Base-by-base conservation (phyloP, 1,284 basidiomycete genomes). In the Sanguinoderma infundibulare region DNA sequence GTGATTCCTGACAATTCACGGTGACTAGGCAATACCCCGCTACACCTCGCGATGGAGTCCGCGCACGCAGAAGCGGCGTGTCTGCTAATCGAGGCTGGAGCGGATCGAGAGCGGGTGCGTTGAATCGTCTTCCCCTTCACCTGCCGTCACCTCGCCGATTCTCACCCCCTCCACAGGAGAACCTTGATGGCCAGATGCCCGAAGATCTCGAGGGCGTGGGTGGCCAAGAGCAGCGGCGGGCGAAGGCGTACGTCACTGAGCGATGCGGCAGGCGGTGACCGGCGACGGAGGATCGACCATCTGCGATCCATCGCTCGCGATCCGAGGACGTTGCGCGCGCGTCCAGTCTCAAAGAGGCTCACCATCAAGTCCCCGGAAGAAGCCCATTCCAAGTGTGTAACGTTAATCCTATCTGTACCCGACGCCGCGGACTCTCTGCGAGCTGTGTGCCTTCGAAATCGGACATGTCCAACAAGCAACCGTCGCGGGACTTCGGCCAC, bases 31-130 rank as follows among this genome's bases (percentile, higher is more conserved):
- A 96, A 98, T 73, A 97, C 96, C 0, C 94, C 96, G 1, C 80
- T 98, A n/a, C 96, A 98, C 80, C 86, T 98, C 44, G 95, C 96
- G 6, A 90, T 98, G 87, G 96, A 98, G 73, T 95, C 92, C 59
- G 96, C 89, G 8, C 93, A 98, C 72, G 96, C 93, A 28, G 90
- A 94, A 73, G 91, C 89, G 6, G 96, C 95, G 6, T 92, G 95
- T 1, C 78, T 90, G 51, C 82, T 98, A 53, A 96, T 98, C 61
- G 93, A 96, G 73, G 95, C 94, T 46, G 96, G 96, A 17, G 95
- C 95, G 7, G 96, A 98, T 80, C 87, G 96, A 35, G 85, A 85
- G 65, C 83, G 94, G 70, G 94, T 96, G 75, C 73, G 92, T 74
- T 26, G 22, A 24, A 50, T 12, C 36, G 22, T 2, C 24, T 22